Percentiles rank a stretch among this genome's conserved stretches.
Conservation (phyloP, 2,329 filamentous ascomycete species). For the Colletotrichum incanum region DNA sequence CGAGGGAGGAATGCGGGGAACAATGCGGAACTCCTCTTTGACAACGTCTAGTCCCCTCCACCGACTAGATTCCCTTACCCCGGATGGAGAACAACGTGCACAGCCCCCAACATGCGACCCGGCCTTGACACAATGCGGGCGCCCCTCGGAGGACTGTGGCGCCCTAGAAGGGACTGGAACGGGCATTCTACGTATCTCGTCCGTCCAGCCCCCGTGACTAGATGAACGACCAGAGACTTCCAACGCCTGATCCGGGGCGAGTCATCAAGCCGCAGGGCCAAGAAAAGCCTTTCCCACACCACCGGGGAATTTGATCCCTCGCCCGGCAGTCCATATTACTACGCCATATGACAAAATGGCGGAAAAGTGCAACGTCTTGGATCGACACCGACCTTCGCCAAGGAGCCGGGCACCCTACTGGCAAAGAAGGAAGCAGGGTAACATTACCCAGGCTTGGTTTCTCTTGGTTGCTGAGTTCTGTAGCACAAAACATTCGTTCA, state of each 20-base stretch:
- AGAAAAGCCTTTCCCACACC: constrained; percentile 1
- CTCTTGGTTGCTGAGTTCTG: constrained; percentile 24
- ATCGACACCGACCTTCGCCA: constrained; percentile 26
- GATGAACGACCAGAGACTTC: neutral
- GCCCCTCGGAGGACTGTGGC: neutral
- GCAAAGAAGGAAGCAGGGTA: neutral
- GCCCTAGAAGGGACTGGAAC: neutral
- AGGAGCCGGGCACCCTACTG: constrained; percentile 13
- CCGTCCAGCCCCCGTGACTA: neutral
- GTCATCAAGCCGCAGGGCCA: constrained; percentile 38
- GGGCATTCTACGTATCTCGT: constrained; percentile 11
- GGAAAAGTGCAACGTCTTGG: neutral
- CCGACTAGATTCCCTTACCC: constrained; percentile 10
- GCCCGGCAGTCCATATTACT: constrained; percentile 21
- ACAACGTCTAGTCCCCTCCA: constrained; percentile 2
- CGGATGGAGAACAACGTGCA: constrained; percentile 18
- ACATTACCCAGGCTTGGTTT: constrained; percentile 21
- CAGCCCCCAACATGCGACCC: constrained; percentile 16
- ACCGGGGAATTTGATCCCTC: constrained; percentile 23
- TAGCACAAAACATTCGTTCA: constrained; percentile 11
- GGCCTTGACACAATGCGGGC: constrained; percentile 16
- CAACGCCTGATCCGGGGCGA: constrained; percentile 17
- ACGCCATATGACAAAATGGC: neutral
- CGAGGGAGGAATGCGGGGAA: constrained; percentile 19
- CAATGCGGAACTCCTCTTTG: neutral